Evolutionary conservation across 2,329 filamentous ascomycete genomes (phyloP).

Genomic region (Penicillium sclerotigenum): DNA sequence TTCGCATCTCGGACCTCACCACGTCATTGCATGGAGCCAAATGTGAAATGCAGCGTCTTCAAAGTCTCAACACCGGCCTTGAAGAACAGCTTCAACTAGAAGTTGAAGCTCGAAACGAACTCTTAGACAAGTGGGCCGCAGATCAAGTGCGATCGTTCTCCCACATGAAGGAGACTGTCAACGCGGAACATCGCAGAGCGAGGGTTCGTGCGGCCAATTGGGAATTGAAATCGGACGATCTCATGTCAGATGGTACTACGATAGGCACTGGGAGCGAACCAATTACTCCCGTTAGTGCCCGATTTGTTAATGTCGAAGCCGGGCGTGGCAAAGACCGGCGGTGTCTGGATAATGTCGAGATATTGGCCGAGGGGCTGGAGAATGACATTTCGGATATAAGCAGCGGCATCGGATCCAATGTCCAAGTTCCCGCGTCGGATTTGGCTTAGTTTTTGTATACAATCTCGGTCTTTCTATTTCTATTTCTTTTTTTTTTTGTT

Average conservation of each 20-base stretch:
- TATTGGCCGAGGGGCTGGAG: constrained; percentile 32
- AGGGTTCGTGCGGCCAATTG: constrained; percentile 43
- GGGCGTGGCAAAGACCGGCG: constrained; percentile 39
- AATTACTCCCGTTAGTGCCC: constrained; percentile 43
- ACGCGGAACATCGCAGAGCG: constrained; percentile 38
- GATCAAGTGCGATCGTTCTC: constrained; percentile 35
- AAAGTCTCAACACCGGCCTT: constrained; percentile 35
- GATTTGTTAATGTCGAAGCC: constrained; percentile 44
- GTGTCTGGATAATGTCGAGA: constrained; percentile 43
- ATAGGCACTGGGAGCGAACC: constrained; percentile 35
- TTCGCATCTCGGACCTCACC: constrained; percentile 40
- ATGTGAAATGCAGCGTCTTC: constrained; percentile 37
- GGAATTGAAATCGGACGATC: constrained; percentile 38
- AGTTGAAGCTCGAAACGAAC: constrained; percentile 34
- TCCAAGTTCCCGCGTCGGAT: constrained; percentile 26
- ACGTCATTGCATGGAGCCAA: constrained; percentile 39
- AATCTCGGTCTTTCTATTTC: background rate
- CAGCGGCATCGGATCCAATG: constrained; percentile 13
- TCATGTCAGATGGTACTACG: constrained; percentile 30
- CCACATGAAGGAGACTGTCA: constrained; percentile 38
- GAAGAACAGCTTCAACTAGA: constrained; percentile 40
- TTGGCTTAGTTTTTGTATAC: constrained; percentile 19
- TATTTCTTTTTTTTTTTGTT: background rate
- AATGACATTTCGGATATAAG: constrained; percentile 27
- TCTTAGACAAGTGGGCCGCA: constrained; percentile 34